These are phyloP conservation scores for Boletus pseudo-olivaceus DNA, from an alignment of 768 basidiomycete genomes.

Conservation along the genomic window DNA sequence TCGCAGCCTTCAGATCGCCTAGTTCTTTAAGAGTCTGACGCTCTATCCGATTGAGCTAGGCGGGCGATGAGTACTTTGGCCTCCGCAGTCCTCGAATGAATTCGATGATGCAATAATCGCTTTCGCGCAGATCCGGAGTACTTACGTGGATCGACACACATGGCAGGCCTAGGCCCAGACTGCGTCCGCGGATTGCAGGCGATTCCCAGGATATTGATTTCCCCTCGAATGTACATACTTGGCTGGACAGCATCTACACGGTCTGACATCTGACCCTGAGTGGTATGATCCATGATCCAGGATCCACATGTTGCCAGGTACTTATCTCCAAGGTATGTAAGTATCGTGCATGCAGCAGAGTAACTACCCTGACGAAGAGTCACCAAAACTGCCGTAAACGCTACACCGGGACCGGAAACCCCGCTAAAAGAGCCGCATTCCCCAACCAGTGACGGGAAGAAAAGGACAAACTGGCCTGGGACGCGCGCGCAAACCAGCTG, in stretches of 20 bases:
- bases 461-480: neutral
- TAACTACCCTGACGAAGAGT: too few relatives aligned
- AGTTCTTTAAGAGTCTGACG: slow-evolving; percentile 54
- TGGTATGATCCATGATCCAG: neutral
- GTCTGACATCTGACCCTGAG: neutral
- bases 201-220: neutral
- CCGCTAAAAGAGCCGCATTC: too few relatives aligned
- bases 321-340: too few relatives aligned
- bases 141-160: neutral
- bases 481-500: too few relatives aligned
- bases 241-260: neutral
- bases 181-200: neutral
- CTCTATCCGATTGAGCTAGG: slow-evolving; percentile 69
- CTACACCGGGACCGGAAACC: too few relatives aligned
- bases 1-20: slow-evolving; percentile 58
- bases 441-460: neutral
- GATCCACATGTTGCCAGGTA: too few relatives aligned
- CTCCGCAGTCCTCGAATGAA: too few relatives aligned
- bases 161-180: neutral
- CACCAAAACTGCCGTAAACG: too few relatives aligned
- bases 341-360: too few relatives aligned
- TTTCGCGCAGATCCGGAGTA: neutral
- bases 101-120: too few relatives aligned
- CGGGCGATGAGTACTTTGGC: slow-evolving; percentile 33
- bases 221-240: neutral